Evolutionary conservation across 1,139 yeast species (phyloP).

Genomic region (Kodamaea derodonti): DNA sequence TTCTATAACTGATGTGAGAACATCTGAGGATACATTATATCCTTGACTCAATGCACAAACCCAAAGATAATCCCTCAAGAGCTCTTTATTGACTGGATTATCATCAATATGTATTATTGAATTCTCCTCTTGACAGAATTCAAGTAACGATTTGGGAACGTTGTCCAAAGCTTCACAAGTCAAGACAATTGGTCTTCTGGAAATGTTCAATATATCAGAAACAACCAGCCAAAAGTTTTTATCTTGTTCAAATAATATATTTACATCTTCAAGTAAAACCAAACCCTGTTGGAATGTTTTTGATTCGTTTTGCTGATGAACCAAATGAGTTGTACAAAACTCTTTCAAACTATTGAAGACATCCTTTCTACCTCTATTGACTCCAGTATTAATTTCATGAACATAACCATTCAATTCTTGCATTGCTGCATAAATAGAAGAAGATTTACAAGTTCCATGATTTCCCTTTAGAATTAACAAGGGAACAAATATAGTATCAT

Average conservation of each 20-base stretch:
- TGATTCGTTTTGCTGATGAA: slow-evolving; percentile 41
- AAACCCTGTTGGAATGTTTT: slow-evolving; percentile 57
- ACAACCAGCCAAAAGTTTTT: slow-evolving; percentile 77
- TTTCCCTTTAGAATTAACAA: slow-evolving; percentile 68
- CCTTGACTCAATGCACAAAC: slow-evolving; percentile 38
- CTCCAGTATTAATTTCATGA: slow-evolving; percentile 77
- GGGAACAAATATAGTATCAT: slow-evolving; percentile 45
- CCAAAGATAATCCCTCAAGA: slow-evolving; percentile 34
- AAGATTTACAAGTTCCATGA: slow-evolving; percentile 75
- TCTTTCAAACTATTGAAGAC: slow-evolving; percentile 66
- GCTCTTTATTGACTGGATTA: slow-evolving; percentile 16
- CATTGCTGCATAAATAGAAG: slow-evolving; percentile 68
- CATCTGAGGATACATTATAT: slow-evolving; percentile 27
- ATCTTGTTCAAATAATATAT: slow-evolving; percentile 75
- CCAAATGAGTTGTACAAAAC: slow-evolving; percentile 79
- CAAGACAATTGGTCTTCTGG: slow-evolving; percentile 76
- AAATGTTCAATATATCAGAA: slow-evolving; percentile 56
- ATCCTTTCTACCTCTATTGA: slow-evolving; percentile 68
- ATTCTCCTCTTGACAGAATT: slow-evolving; percentile 40
- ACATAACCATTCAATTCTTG: slow-evolving; percentile 66
- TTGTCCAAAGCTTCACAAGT: slow-evolving; percentile 60
- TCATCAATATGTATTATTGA: slow-evolving; percentile 29
- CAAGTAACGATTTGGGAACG: slow-evolving; percentile 53
- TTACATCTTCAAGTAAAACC: slow-evolving; percentile 82
- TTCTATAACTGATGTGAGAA: slow-evolving; percentile 29